Percentiles rank a stretch among this genome's conserved stretches.
Conservation (phyloP, 345 rosid species). For the Eucalyptus erythrocorys region DNA sequence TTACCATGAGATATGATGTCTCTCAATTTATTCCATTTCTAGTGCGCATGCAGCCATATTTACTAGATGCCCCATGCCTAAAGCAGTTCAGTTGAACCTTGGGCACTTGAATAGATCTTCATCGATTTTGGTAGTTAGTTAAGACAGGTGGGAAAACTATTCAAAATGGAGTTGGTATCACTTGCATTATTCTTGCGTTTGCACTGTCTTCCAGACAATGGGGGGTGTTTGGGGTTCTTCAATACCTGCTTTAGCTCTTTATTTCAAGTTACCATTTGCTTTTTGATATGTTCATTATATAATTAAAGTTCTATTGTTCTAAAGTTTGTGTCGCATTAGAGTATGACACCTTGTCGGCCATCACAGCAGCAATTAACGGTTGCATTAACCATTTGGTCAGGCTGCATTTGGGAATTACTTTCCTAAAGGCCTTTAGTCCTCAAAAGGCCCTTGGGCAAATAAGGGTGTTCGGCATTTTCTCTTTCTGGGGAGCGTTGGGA, state of each 20-base stretch:
- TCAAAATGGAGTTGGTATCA: background rate
- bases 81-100: background rate
- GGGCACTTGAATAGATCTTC: background rate
- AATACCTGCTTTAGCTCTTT: background rate
- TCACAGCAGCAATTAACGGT: background rate
- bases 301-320: background rate
- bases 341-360: background rate
- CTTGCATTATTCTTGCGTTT: background rate
- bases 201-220: background rate
- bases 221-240: background rate
- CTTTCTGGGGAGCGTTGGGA: background rate
- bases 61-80: background rate
- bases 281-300: background rate
- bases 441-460: background rate
- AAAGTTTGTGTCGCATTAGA: background rate
- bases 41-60: background rate
- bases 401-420: background rate
- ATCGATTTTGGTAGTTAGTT: background rate
- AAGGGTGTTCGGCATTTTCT: background rate
- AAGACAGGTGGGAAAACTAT: background rate
- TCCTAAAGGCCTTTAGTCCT: background rate
- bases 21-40: background rate
- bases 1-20: background rate
- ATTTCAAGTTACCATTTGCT: background rate
- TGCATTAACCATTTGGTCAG: background rate